phyloP scores from a whole-genome alignment of 495 filamentous ascomycete species.

The Hyaloscypha variabilis region DNA sequence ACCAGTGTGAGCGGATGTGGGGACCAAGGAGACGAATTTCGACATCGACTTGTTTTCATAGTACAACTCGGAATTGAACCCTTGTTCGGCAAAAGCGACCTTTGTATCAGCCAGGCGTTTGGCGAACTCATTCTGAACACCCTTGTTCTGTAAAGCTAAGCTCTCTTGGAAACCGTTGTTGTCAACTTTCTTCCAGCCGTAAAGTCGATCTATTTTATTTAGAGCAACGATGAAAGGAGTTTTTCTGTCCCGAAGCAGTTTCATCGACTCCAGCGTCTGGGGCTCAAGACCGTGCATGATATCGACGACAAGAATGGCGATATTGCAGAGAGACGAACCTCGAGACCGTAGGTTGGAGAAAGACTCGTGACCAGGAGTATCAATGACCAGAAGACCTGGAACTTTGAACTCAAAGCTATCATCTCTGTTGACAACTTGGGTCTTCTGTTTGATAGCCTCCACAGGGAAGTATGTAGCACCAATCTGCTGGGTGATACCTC shows the following conservation, averaged over 20 bases:
- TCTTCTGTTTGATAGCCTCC: conserved; percentile 90
- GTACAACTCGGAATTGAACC: conserved; percentile 96
- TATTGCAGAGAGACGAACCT: conserved; percentile 98
- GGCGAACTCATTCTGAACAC: conserved; percentile 92
- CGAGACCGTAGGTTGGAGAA: conserved; percentile 97
- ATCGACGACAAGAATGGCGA: conserved; percentile 98
- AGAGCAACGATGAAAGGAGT: conserved; percentile 98
- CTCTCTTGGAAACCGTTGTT: conserved; percentile 98
- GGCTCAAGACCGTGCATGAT: conserved; percentile 99
- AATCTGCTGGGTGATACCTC: conserved; percentile 99
- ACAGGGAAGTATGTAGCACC: conserved; percentile 99
- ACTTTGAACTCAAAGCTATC: conserved; percentile 95
- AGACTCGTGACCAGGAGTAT: conserved; percentile 99
- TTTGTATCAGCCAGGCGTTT: conserved; percentile 90
- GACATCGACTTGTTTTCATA: conserved; percentile 98
- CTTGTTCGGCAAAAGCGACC: conserved; percentile 91
- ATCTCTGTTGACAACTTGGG: conserved; percentile 87
- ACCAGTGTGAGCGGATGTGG: conserved; percentile 95
- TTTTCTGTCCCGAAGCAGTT: conserved; percentile 85
- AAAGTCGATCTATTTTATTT: conserved; percentile 99
- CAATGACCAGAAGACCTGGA: conserved; percentile 94
- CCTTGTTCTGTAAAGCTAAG: conserved; percentile 86
- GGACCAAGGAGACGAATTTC: conserved; percentile 88
- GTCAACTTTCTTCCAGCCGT: conserved; percentile 95
- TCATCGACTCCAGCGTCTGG: conserved; percentile 97